Evolutionary conservation across 2,329 filamentous ascomycete species (phyloP).

Genomic region (Exserohilum turcica): DNA sequence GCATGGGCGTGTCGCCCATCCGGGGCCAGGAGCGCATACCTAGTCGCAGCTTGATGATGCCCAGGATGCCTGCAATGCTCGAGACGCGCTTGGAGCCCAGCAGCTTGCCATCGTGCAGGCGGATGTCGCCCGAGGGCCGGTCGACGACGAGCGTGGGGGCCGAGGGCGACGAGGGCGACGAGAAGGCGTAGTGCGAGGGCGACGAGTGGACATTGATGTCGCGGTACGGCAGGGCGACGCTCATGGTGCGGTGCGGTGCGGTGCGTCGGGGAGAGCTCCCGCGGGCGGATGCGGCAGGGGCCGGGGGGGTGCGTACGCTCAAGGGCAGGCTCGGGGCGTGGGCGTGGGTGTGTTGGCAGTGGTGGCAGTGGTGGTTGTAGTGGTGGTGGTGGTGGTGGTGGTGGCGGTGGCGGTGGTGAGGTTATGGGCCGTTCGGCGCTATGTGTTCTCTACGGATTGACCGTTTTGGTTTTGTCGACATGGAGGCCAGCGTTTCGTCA

Average conservation of each 20-base stretch:
- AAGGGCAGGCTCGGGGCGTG: neutral
- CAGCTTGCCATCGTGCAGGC: constrained; percentile 79
- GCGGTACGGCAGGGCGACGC: constrained; percentile 72
- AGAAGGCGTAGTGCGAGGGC: constrained; percentile 91
- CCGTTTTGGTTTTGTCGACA: neutral
- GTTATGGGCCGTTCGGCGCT: constrained; percentile 5
- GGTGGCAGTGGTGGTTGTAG: too few species aligned
- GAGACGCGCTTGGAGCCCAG: constrained; percentile 82
- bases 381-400: too few species aligned
- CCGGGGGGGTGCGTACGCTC: neutral
- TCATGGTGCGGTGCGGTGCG: constrained; percentile 49
- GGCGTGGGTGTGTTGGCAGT: neutral
- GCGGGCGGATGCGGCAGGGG: neutral
- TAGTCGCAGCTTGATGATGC: constrained; percentile 89
- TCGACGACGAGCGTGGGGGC: constrained; percentile 88
- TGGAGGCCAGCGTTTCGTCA: constrained; percentile 22
- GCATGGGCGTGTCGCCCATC: constrained; percentile 5
- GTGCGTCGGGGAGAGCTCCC: neutral
- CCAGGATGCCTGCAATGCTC: constrained; percentile 92
- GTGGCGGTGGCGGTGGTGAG: too few species aligned
- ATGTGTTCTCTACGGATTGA: constrained; percentile 1
- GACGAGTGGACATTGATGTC: constrained; percentile 98
- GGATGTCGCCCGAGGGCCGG: constrained; percentile 86
- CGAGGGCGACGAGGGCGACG: constrained; percentile 89
- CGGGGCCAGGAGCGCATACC: constrained; percentile 59